Base-by-base conservation (phyloP, 331 rosid genomes). In the Pyrus hybrid region DNA sequence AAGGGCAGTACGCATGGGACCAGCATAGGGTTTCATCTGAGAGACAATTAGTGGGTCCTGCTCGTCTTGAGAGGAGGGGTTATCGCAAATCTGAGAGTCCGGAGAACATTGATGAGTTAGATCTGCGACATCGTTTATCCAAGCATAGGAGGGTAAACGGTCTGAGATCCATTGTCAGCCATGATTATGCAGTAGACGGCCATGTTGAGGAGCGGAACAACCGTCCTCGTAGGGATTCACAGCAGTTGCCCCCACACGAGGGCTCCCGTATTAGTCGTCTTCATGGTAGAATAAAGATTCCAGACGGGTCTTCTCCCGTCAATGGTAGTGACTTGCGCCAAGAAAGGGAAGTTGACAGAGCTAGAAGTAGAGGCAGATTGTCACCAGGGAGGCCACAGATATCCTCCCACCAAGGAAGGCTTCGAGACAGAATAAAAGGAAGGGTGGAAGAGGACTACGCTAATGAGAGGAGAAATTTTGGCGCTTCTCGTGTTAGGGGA, bases 201-300 rank as follows among this genome's bases (percentile, higher is more conserved):
- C 90, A 74, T 57, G 85, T 73, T 63, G 96, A 87, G 73, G 97
- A 90, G 70, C 88, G 77, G 67, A 86, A 78, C 47, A 83, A 77
- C 53, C 83, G 75, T 74, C 77, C 88, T 64, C 67, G 83, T 28
- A 87, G 89, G 85, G 98, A 90, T 77, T 60, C 90, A 13, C 83
- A 45, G 67, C 86, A 78, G 47, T 70, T 76, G 67, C 80, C 88
- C 58, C 37, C 79, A 28, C 86, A 87, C 29, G 97, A 93, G 73
- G 80, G 85, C 76, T 66, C 96, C 26, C 58, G 87, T 35, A 83
- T 88, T 77, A 82, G 80, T 76, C 98, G 97, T 74, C 84, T 93
- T 83, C 85, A 87, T 13, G 98, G 98, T 47, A 90, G 98, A 80
- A 90, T 93, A 70, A 88, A 80, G 81, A 86, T 91, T 74, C 98